These are phyloP conservation scores for Adansonia gregorii DNA, from an alignment of 441 rosid genomes.

Conservation along the genomic window DNA sequence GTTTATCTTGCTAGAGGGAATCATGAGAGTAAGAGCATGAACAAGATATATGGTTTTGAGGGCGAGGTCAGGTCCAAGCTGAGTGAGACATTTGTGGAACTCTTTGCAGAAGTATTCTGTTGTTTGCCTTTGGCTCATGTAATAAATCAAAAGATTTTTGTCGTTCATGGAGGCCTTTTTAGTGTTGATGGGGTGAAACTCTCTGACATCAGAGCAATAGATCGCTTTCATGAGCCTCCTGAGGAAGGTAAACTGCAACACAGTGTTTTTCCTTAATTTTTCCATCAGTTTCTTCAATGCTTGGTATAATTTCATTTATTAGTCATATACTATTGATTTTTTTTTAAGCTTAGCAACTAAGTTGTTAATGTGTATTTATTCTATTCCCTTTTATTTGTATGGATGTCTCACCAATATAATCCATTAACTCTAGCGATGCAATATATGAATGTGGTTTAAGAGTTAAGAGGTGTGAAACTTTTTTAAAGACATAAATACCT, in stretches of 20 bases:
- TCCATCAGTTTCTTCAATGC: constrained; percentile 19
- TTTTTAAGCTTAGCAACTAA: background rate
- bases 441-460: background rate
- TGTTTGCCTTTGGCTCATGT: constrained; percentile 94
- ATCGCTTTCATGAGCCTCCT: constrained; percentile 96
- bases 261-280: constrained; percentile 7
- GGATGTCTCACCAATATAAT: background rate
- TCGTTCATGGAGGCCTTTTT: constrained; percentile 98
- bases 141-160: constrained; percentile 74
- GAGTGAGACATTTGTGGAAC: constrained; percentile 92
- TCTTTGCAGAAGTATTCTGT: constrained; percentile 95
- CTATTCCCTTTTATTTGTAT: background rate
- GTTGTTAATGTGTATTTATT: background rate
- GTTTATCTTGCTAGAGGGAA: constrained; percentile 93
- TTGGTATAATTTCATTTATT: background rate
- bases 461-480: constrained; percentile 3
- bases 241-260: constrained; percentile 76
- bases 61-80: constrained; percentile 95
- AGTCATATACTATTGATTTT: background rate
- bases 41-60: constrained; percentile 98
- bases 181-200: constrained; percentile 96
- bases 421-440: background rate
- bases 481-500: background rate
- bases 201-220: constrained; percentile 80
- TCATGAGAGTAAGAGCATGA: constrained; percentile 99